phyloP scores from a whole-genome alignment of 2,329 filamentous ascomycete genomes.

The Kalaharituber pfeilii region DNA sequence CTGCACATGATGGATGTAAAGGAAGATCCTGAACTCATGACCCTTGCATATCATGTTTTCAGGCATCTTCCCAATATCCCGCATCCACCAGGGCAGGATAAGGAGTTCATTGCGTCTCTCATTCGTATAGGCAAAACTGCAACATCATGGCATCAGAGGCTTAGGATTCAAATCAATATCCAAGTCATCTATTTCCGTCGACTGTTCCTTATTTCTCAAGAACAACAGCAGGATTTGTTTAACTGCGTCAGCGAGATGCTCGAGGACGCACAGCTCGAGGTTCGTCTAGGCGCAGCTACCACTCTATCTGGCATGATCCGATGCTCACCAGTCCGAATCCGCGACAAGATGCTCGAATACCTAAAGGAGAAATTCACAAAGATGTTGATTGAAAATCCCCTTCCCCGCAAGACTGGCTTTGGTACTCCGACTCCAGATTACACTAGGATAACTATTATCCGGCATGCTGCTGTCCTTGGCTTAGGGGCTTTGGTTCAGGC shows the following conservation, averaged over 20 bases:
- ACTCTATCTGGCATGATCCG: slow-evolving; percentile 96
- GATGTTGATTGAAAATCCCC: slow-evolving; percentile 63
- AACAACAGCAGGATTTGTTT: slow-evolving; percentile 66
- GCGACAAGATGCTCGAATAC: slow-evolving; percentile 55
- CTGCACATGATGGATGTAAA: slow-evolving; percentile 99
- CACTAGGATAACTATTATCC: slow-evolving; percentile 35
- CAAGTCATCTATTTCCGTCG: slow-evolving; percentile 97
- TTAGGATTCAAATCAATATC: slow-evolving; percentile 92
- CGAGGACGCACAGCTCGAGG: slow-evolving; percentile 77
- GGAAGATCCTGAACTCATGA: slow-evolving; percentile 89
- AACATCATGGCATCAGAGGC: slow-evolving; percentile 82
- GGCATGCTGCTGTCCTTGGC: slow-evolving; percentile 83
- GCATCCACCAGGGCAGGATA: slow-evolving; percentile 70
- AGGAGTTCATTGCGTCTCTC: slow-evolving; percentile 65
- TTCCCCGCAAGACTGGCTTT: slow-evolving; percentile 45
- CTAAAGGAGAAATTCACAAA: slow-evolving; percentile 65
- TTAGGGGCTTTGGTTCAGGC: slow-evolving; percentile 83
- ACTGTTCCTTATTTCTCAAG: slow-evolving; percentile 63
- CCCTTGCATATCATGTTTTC: slow-evolving; percentile 90
- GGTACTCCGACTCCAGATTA: slow-evolving; percentile 21
- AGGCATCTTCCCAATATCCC: slow-evolving; percentile 90
- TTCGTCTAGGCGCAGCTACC: slow-evolving; percentile 77
- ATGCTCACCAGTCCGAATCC: slow-evolving; percentile 68
- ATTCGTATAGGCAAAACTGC: slow-evolving; percentile 76
- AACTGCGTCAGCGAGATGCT: slow-evolving; percentile 93